A percentile compares a stretch with the other conserved stretches of the same genome.
phyloP scores from a whole-genome alignment of 1,139 yeast species.

The Trichomonascaceae sp. region DNA sequence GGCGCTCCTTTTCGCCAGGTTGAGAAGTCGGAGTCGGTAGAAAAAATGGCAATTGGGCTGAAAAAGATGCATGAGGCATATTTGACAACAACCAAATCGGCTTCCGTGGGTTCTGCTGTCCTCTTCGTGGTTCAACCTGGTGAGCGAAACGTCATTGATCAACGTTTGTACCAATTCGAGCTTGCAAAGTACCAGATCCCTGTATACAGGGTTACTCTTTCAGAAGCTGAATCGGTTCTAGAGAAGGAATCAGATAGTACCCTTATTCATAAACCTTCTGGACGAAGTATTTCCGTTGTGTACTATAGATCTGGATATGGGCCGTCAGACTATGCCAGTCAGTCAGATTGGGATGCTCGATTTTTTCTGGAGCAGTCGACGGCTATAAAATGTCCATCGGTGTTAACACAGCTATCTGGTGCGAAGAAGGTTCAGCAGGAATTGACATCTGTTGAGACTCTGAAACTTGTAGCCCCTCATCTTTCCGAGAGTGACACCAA shows the following conservation, averaged over 20 bases:
- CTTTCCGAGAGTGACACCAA: constrained; percentile 34
- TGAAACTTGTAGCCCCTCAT: constrained; percentile 45
- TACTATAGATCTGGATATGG: constrained; percentile 87
- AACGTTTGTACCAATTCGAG: constrained; percentile 71
- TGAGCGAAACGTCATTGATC: constrained; percentile 89
- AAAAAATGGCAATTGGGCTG: constrained; percentile 61
- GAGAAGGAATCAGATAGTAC: constrained; percentile 21
- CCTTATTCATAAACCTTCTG: constrained; percentile 47
- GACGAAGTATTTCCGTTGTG: constrained; percentile 76
- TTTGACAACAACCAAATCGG: constrained; percentile 17
- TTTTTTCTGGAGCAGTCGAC: constrained; percentile 59
- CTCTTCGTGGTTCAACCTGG: constrained; percentile 76
- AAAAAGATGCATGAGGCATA: constrained; percentile 61
- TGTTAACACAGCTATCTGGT: constrained; percentile 85
- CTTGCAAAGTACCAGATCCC: constrained; percentile 51
- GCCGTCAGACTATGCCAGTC: constrained; percentile 62
- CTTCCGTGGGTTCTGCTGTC: constrained; percentile 44
- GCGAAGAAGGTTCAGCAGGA: constrained; percentile 90
- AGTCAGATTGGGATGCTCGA: constrained; percentile 72
- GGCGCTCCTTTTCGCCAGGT: constrained; percentile 30
- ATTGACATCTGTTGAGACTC: constrained; percentile 49
- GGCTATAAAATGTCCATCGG: constrained; percentile 88
- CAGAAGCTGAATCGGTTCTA: constrained; percentile 47
- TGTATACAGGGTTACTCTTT: constrained; percentile 61
- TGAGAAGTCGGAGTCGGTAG: constrained; percentile 64